A percentile compares a stretch with the other conserved stretches of the same genome.
phyloP scores from a whole-genome alignment of 257 asterid genomes.

The Gentiana macrophylla region DNA sequence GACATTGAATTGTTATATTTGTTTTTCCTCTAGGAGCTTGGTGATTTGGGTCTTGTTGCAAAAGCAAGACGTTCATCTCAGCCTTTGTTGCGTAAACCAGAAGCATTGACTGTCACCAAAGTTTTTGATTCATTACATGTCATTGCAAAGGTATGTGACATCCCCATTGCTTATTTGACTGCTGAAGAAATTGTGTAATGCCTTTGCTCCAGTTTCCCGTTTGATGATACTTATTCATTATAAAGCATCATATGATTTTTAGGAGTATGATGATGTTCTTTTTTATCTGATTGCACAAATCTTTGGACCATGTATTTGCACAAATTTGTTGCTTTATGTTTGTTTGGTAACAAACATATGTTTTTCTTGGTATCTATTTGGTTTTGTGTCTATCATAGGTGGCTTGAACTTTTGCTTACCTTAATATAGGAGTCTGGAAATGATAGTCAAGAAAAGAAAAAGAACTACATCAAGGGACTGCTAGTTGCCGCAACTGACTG shows the following conservation, averaged over 20 bases:
- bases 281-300: too few species aligned
- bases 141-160: conserved; percentile 62
- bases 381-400: conserved; percentile 9
- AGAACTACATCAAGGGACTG: conserved; percentile 70
- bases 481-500: conserved; percentile 95
- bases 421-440: conserved; percentile 78
- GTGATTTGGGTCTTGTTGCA: conserved; percentile 93
- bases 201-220: too few species aligned
- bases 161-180: too few species aligned
- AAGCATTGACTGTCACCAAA: conserved; percentile 63
- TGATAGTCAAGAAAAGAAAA: conserved; percentile 88
- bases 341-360: too few species aligned
- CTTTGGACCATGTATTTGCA: too few species aligned
- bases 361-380: too few species aligned
- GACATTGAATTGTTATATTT: neutral
- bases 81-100: conserved; percentile 82
- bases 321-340: too few species aligned
- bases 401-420: conserved; percentile 10
- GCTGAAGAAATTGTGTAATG: too few species aligned
- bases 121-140: conserved; percentile 70
- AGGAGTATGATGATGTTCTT: too few species aligned
- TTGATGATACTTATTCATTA: too few species aligned
- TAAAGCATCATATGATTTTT: too few species aligned
- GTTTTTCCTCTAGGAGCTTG: conserved; percentile 52
- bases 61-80: conserved; percentile 88